phyloP scores from a whole-genome alignment of 129 eudicot species.

The Pulicaria dysenterica region DNA sequence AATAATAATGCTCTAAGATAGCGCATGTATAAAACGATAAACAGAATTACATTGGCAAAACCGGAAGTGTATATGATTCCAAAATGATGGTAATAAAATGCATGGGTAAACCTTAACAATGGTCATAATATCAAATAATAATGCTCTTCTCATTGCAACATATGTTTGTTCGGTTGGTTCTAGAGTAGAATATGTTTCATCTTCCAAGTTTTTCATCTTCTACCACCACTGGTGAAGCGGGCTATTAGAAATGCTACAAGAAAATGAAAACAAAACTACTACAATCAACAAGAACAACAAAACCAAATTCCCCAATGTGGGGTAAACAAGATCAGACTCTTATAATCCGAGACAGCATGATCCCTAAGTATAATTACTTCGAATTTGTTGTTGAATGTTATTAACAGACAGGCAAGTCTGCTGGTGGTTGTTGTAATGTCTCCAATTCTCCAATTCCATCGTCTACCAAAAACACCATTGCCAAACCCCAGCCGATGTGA shows the following conservation, averaged over 20 bases:
- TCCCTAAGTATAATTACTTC: not conserved
- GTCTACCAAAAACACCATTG: constrained; percentile 77
- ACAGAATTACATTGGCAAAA: not conserved
- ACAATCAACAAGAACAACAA: constrained; percentile 10
- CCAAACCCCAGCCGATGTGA: constrained; percentile 95
- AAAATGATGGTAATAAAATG: not conserved
- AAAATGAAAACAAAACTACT: constrained; percentile 19
- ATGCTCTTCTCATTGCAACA: constrained; percentile 28
- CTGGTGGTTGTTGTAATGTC: constrained; percentile 64
- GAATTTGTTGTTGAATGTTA: constrained; percentile 19
- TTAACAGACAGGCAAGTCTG: constrained; percentile 75
- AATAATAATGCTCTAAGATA: not conserved
- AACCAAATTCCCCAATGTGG: constrained; percentile 52
- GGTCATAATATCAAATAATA: constrained; percentile 28
- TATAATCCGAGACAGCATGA: constrained; percentile 10
- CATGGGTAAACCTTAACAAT: constrained; percentile 5
- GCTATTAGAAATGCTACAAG: constrained; percentile 27
- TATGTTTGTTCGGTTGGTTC: constrained; percentile 17
- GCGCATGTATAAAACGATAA: not conserved
- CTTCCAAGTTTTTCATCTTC: constrained; percentile 31
- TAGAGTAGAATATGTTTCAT: constrained; percentile 30
- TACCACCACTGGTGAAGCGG: constrained; percentile 15
- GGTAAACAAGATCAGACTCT: constrained; percentile 36
- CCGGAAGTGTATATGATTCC: not conserved
- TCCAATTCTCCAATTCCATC: constrained; percentile 66